These are phyloP conservation scores for Talaromyces thailandensis DNA, from an alignment of 495 filamentous ascomycete genomes.

Conservation along the genomic window DNA sequence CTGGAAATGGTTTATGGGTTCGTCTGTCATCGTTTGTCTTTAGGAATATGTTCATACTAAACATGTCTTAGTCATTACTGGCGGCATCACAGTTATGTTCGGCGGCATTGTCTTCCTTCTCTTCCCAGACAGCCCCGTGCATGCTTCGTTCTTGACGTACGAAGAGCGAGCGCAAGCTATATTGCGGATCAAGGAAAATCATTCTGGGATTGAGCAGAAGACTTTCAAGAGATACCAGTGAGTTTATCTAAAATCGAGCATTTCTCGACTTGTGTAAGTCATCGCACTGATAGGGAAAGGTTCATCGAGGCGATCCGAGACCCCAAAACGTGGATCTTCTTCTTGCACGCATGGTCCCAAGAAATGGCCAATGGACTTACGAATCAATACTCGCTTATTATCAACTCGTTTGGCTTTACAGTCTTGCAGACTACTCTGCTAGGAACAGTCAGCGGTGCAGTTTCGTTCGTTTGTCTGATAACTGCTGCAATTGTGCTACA, in stretches of 20 bases:
- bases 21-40: background rate
- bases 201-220: slow-evolving; percentile 52
- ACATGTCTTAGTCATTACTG: slow-evolving; percentile 32
- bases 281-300: slow-evolving; percentile 3
- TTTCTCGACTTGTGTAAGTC: background rate
- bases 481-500: slow-evolving; percentile 18
- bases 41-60: background rate
- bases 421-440: slow-evolving; percentile 28
- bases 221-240: slow-evolving; percentile 43
- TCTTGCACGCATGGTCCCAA: slow-evolving; percentile 31
- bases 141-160: slow-evolving; percentile 43
- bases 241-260: background rate
- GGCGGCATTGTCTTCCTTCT: slow-evolving; percentile 39
- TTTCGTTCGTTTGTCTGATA: slow-evolving; percentile 24
- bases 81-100: slow-evolving; percentile 39
- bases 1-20: slow-evolving; percentile 35
- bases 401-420: slow-evolving; percentile 31
- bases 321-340: slow-evolving; percentile 23
- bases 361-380: slow-evolving; percentile 35
- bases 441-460: slow-evolving; percentile 22
- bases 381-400: slow-evolving; percentile 35
- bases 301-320: slow-evolving; percentile 23
- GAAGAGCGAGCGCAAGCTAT: slow-evolving; percentile 48
- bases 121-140: slow-evolving; percentile 50
- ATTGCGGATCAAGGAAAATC: slow-evolving; percentile 44